Evolutionary conservation across 2,329 filamentous ascomycete species (phyloP).

Genomic region (Gyromitra esculenta): DNA sequence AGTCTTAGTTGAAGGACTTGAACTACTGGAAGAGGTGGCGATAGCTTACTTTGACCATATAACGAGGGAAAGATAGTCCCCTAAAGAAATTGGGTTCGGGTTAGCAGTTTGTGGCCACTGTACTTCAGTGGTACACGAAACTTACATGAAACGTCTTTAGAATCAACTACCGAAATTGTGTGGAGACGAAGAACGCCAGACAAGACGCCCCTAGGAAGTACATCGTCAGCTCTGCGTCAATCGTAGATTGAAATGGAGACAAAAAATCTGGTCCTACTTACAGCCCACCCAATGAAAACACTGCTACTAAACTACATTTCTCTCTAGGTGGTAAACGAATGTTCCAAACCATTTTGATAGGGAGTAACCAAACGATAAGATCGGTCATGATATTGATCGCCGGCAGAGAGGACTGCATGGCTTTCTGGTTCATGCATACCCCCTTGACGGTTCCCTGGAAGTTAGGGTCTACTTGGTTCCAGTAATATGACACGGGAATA

Average conservation of each 20-base stretch:
- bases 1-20: neutral
- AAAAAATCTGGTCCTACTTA: slow-evolving; percentile 56
- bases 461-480: slow-evolving; percentile 57
- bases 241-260: neutral
- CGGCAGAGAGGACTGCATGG: slow-evolving; percentile 66
- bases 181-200: slow-evolving; percentile 15
- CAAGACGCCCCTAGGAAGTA: neutral
- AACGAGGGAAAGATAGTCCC: slow-evolving; percentile 1
- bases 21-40: slow-evolving; percentile 29
- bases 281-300: slow-evolving; percentile 66
- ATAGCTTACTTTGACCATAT: slow-evolving; percentile 29
- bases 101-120: neutral
- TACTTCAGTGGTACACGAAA: neutral
- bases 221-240: neutral
- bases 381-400: slow-evolving; percentile 70
- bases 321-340: slow-evolving; percentile 64
- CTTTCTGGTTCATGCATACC: slow-evolving; percentile 63
- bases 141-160: neutral
- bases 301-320: slow-evolving; percentile 62
- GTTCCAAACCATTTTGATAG: slow-evolving; percentile 63
- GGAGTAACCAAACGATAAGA: slow-evolving; percentile 66
- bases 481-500: slow-evolving; percentile 61
- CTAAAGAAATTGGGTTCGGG: neutral
- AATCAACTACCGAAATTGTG: neutral
- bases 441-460: slow-evolving; percentile 49